Base-by-base conservation (phyloP, 768 basidiomycete genomes). In the Cystobasidium ongulense region DNA sequence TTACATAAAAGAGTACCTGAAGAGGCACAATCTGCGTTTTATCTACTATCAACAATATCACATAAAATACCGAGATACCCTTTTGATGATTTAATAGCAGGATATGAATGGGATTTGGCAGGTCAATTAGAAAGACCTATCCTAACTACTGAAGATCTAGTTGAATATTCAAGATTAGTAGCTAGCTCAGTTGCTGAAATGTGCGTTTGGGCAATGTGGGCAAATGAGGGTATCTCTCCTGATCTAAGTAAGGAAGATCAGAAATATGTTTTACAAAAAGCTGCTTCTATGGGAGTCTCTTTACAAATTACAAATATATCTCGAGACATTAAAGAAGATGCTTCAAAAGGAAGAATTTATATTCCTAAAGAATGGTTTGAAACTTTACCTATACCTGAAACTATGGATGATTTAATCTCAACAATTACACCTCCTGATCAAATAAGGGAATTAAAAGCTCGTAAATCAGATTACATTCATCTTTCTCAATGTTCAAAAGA, bases 121-220 rank as follows among this genome's bases (percentile, higher is more conserved):
- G 67, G 46, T 8, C 29, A 46, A 35, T n/a, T 1, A 46, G 23
- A 35, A 5, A 39, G 46, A 52, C 46, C 67, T 31, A 71, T 71
- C 21, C 7, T 29, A 33, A 57, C 53, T 1, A 29, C 52, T 27
- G 68, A 36, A 43, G 68, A 71, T 43, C 53, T 71, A n/a, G 53
- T 71, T 18, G 53, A 71, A 43, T 71, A 71, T 52, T 71, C 68
- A 25, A 23, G 68, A n/a, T 52, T 71, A 10, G 68, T 71, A 3
- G 68, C 68, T 21, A 35, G 31, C 23, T 53, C 46, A 10, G 68
- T 71, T n/a, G 68, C 68, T 4, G 68, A 71, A 52, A 71, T 71
- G 68, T 71, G 68, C 36, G 68, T 71, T 25, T 71, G 68, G 68
- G 68, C 68, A 10, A 71, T 71, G 53, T 71, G 68, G 68, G 53